Evolutionary conservation across 805 yeast species (phyloP).

Genomic region (Nakazawaea sp.): DNA sequence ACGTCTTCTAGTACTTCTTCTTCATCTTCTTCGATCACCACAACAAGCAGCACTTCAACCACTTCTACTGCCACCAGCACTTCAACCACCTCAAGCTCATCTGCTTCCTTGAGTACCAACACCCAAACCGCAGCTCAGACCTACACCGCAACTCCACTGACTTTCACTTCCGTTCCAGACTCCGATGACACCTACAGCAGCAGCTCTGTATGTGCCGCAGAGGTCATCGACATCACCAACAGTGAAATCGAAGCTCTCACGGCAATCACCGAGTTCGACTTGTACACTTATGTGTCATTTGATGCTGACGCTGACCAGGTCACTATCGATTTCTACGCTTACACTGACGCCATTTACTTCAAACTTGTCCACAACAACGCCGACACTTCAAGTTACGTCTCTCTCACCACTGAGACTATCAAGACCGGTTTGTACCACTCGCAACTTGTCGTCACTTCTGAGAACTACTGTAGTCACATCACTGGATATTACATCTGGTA

Average conservation of each 20-base stretch:
- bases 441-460: neutral
- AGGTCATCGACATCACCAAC: neutral
- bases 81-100: constrained; percentile 8
- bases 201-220: neutral
- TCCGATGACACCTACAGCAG: constrained; percentile 1
- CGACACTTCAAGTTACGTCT: neutral
- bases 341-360: neutral
- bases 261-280: neutral
- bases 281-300: neutral
- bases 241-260: neutral
- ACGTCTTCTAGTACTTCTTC: constrained; percentile 14
- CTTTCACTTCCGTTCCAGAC: neutral
- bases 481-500: neutral
- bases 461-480: neutral
- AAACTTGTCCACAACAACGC: neutral
- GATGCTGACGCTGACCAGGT: neutral
- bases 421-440: neutral
- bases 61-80: constrained; percentile 9
- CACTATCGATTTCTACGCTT: neutral
- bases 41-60: constrained; percentile 10
- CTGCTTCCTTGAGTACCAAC: constrained; percentile 8
- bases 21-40: constrained; percentile 14
- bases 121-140: constrained; percentile 2
- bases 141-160: neutral
- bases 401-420: neutral